Conservation (phyloP, 257 asterid species). For the Linderniella brevidens region DNA sequence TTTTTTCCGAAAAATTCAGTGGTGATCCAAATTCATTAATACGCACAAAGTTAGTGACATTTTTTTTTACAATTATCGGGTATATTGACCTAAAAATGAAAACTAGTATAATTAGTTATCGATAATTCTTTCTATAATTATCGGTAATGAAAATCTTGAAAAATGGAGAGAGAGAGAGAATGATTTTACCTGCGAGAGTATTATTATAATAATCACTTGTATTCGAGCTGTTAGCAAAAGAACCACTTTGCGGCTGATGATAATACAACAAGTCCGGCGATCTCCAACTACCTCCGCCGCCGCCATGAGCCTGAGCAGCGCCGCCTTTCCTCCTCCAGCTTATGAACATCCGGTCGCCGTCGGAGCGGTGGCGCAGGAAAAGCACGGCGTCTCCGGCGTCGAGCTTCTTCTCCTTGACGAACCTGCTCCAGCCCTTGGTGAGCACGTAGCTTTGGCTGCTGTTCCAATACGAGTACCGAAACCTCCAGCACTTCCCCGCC, state of each 20-base stretch:
- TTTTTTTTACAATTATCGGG: no score
- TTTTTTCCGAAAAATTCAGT: no score
- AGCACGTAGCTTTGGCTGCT: conserved; percentile 87
- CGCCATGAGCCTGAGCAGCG: neutral
- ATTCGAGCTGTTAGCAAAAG: neutral
- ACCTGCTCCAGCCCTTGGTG: conserved; percentile 93
- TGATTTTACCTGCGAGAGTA: neutral
- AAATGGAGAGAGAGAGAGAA: no score
- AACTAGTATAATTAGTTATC: no score
- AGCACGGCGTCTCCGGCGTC: conserved; percentile 70
- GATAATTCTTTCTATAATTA: no score
- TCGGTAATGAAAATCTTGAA: no score
- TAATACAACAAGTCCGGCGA: conserved; percentile 20
- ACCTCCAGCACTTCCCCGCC: conserved; percentile 57
- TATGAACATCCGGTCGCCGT: conserved; percentile 39
- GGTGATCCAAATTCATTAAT: no score
- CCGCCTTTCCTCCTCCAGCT: conserved; percentile 54
- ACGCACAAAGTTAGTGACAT: no score
- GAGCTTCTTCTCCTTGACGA: conserved; percentile 67
- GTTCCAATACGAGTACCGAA: conserved; percentile 83
- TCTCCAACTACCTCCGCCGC: neutral
- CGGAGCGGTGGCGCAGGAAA: conserved; percentile 47
- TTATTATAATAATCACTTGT: neutral
- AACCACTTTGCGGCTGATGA: conserved; percentile 11
- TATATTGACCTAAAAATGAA: no score